Percentiles rank a stretch among this genome's conserved stretches.
These are phyloP conservation scores for Cercophora sp. DNA, from an alignment of 495 filamentous ascomycete species.

Conservation along the genomic window DNA sequence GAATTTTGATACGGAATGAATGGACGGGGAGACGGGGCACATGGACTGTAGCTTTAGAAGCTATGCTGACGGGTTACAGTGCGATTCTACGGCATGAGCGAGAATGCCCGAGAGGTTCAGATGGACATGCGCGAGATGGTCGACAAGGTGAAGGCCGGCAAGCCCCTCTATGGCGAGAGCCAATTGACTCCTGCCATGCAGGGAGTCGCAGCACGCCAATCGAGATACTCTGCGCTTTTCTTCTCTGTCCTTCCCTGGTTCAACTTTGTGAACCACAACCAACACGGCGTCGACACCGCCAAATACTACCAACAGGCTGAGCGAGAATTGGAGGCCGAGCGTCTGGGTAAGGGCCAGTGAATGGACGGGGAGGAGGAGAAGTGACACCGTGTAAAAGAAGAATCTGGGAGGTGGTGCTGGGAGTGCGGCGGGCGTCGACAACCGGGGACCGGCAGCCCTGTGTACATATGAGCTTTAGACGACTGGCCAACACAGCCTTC, in stretches of 20 bases:
- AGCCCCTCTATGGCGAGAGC: slow-evolving; percentile 85
- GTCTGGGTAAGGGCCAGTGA: slow-evolving; percentile 26
- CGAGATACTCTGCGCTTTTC: slow-evolving; percentile 80
- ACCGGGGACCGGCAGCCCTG: slow-evolving; percentile 13
- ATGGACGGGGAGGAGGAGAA: background rate
- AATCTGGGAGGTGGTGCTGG: no score
- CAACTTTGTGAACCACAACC: slow-evolving; percentile 95
- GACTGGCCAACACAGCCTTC: slow-evolving; percentile 16
- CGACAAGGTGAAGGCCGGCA: slow-evolving; percentile 81
- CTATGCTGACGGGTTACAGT: slow-evolving; percentile 39
- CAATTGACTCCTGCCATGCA: slow-evolving; percentile 79
- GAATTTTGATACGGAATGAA: background rate
- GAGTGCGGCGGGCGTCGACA: slow-evolving; percentile 10
- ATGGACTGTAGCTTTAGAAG: background rate
- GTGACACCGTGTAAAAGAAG: no score
- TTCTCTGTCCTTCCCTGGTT: slow-evolving; percentile 86
- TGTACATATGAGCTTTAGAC: slow-evolving; percentile 30
- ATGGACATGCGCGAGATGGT: slow-evolving; percentile 99
- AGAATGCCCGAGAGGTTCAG: slow-evolving; percentile 86
- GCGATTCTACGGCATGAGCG: slow-evolving; percentile 90
- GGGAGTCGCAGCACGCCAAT: slow-evolving; percentile 88
- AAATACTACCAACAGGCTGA: slow-evolving; percentile 99
- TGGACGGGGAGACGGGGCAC: background rate
- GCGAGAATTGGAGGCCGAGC: slow-evolving; percentile 81
- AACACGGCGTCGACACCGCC: slow-evolving; percentile 95